Evolutionary conservation across 768 basidiomycete genomes (phyloP), one percentile per base, ranked within the genome.

Genomic region (Suillus fuscotomentosus): DNA sequence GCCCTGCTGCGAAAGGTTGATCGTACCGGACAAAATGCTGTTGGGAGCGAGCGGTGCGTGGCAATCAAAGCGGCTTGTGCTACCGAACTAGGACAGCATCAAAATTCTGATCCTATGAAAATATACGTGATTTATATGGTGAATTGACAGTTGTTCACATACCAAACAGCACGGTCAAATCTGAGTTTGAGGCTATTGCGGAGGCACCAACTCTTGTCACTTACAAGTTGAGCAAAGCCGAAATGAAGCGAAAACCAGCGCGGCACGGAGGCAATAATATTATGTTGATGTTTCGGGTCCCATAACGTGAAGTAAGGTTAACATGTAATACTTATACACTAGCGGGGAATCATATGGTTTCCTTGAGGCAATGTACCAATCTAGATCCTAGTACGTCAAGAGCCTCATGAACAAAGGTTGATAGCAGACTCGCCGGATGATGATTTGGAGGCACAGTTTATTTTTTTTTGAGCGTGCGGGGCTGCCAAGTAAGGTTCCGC

Each of bases 191-290:
- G 48, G 48, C 15, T 10, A 24, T 57, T 39, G 9, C 15, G 39
- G 39, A 57, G 39, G 2, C 38, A 57, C 17, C 11, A n/a, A 34
- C 27, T 27, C n/a, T n/a, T 24, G 31, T 54, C 3, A 38, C 11
- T 39, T 39, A 39, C 15, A 31, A 57, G 55, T 57, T 59, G 56
- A 27, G 22, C 22, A 24, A 59, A 42, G 57, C 41, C 41, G 41
- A 42, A 59, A 59, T 59, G 56, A 27, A 57, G 39, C 39, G 56
- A 59, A 59, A 59, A 27, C 24, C 10, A 42, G 57, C 57, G 57
- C 57, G 57, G 57, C 57, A 59, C 57, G 57, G 57, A 59, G 57
- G 41, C 13, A 48, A 22, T 39, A 27, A 10, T 53, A 34, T 27
- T 31, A 17, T 51, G 51, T 17, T 17, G 17, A 24, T 50, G 45